Evolutionary conservation across 257 asterid genomes (phyloP), one percentile per base, ranked within the genome.

Genomic region (Schizonepeta tenuifolia): DNA sequence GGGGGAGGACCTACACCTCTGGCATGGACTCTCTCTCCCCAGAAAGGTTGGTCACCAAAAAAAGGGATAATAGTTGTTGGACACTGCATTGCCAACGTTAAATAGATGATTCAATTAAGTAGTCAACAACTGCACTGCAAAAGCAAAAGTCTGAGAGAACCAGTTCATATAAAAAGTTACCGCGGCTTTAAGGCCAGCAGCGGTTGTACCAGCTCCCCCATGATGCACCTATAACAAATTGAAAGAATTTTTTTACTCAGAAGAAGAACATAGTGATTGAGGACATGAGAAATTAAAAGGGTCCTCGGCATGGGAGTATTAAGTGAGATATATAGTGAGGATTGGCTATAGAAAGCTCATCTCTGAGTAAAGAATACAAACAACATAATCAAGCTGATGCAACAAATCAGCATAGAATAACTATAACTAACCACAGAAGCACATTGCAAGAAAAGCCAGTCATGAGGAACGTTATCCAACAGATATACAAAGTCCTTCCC

Each of bases 191-290:
- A 94, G 97, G 83, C 99, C 97, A 74, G 97, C 97, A 61, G 97
- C 99, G 7, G 97, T 94, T 70, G 99, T 94, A 77, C 99, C 97
- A 7, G 97, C 97, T 73, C 97, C 99, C 21, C 97, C 99, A 73
- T 93, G 99, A 86, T 94, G 99, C 72, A 94, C 99, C 97, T 91
- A 88, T 64, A 79, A 47, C 63, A 65, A 79, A 63, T 28, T 70
- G 81, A 24, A 60, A 22, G 44, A 81, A 89, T 87, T 90, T 86
- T 72, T 4, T 89, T 89, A 31, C 81, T 84, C 67, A 57, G 56
- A 51, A 44, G 67, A 17, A 67, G 40, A 26, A 36, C 7, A 5
- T 9, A 41, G 49, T 31, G 14, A 59, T 17, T 24, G 28, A 44
- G 40, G 31, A 44, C 28, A 12, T 40, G 44, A 70, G 7, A 12